These are phyloP conservation scores for Barnettozyma wickerhamii DNA, from an alignment of 805 yeast genomes.

Conservation along the genomic window DNA sequence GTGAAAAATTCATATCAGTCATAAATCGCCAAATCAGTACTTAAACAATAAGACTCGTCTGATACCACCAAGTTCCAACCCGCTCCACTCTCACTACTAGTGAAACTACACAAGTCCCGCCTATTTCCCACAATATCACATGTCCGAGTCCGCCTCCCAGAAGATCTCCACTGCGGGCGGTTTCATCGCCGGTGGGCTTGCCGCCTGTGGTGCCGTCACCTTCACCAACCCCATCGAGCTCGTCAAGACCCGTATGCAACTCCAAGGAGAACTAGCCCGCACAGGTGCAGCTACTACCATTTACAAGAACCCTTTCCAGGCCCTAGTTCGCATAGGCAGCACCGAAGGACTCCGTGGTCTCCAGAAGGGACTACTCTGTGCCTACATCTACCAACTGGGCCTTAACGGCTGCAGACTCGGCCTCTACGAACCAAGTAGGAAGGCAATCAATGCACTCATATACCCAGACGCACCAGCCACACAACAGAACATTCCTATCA, in stretches of 20 bases:
- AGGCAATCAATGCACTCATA: slow-evolving; percentile 47
- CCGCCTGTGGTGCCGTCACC: slow-evolving; percentile 98
- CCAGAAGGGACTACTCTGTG: slow-evolving; percentile 87
- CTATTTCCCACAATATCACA: too few relatives aligned
- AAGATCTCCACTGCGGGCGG: slow-evolving; percentile 68
- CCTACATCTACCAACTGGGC: slow-evolving; percentile 86
- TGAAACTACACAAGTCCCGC: too few relatives aligned
- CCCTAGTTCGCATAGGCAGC: slow-evolving; percentile 61
- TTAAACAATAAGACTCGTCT: too few relatives aligned
- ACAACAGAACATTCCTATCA: slow-evolving; percentile 50
- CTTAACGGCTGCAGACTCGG: slow-evolving; percentile 94
- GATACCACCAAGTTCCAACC: too few relatives aligned
- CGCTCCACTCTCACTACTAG: too few relatives aligned
- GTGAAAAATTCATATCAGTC: too few relatives aligned
- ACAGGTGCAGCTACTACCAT: slow-evolving; percentile 46
- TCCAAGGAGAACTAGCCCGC: slow-evolving; percentile 77
- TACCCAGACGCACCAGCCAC: slow-evolving; percentile 50
- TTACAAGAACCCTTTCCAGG: slow-evolving; percentile 85
- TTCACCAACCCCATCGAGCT: slow-evolving; percentile 94
- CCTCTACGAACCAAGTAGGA: slow-evolving; percentile 84
- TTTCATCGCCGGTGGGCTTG: slow-evolving; percentile 84
- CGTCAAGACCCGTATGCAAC: slow-evolving; percentile 92
- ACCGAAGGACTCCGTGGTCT: slow-evolving; percentile 85
- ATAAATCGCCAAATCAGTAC: too few relatives aligned
- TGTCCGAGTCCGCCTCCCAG: slow-evolving; percentile 48